Percentiles rank a stretch among this genome's conserved stretches.
These are phyloP conservation scores for Phyllosticta citrichinensis DNA, from an alignment of 2,329 filamentous ascomycete species.

Conservation along the genomic window DNA sequence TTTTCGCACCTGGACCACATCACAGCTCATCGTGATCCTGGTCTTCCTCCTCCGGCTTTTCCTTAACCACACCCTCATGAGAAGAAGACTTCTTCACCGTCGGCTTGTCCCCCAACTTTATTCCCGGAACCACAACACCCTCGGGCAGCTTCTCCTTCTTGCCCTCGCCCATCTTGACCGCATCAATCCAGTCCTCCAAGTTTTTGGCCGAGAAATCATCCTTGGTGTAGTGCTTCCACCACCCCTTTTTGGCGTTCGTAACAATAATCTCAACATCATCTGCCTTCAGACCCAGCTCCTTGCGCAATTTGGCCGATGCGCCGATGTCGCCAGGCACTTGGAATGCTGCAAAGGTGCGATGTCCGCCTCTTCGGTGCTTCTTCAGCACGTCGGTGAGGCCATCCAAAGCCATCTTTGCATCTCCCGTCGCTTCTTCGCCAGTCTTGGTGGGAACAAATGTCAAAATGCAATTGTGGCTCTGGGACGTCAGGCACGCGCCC, in stretches of 20 bases:
- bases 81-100: constrained; percentile 14
- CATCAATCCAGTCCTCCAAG: constrained; percentile 80
- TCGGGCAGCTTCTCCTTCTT: constrained; percentile 61
- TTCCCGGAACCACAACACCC: constrained; percentile 23
- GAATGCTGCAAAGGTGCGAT: constrained; percentile 74
- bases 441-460: constrained; percentile 49
- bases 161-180: constrained; percentile 82
- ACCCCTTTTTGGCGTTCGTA: constrained; percentile 72
- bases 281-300: constrained; percentile 50
- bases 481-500: constrained; percentile 61
- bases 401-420: constrained; percentile 40
- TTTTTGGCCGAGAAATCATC: constrained; percentile 46
- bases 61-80: constrained; percentile 7
- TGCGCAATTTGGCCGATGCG: constrained; percentile 45
- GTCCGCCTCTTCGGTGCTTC: constrained; percentile 58
- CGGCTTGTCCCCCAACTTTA: constrained; percentile 5
- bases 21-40: constrained; percentile 15
- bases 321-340: constrained; percentile 56
- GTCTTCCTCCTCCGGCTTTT: constrained; percentile 14
- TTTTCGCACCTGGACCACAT: not conserved
- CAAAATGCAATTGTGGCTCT: constrained; percentile 75
- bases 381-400: constrained; percentile 64
- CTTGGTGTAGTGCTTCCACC: constrained; percentile 69
- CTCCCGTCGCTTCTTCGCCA: constrained; percentile 8
- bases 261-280: constrained; percentile 63